Evolutionary conservation across 139 green algal species (phyloP).

Genomic region (Chlamydomonas sphaeroides): DNA sequence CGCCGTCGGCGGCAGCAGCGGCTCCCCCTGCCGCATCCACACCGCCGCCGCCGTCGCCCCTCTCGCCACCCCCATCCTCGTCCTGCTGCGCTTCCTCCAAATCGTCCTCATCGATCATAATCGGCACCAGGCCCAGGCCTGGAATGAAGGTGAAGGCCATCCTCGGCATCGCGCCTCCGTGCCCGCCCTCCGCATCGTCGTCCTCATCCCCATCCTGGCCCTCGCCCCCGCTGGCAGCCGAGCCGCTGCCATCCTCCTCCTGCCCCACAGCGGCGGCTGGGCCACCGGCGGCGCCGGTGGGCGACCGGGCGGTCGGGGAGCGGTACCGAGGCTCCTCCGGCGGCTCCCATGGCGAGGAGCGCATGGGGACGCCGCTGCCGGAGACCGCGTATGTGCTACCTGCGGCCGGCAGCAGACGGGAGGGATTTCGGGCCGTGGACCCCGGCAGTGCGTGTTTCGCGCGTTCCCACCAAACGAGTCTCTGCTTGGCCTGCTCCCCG

Average conservation of each 20-base stretch:
- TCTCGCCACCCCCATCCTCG: background rate
- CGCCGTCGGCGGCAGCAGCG: background rate
- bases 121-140: constrained; percentile 15
- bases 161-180: background rate
- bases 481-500: too few species aligned
- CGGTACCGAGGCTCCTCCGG: background rate
- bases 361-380: constrained; percentile 35
- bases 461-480: too few species aligned
- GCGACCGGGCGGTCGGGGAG: too few species aligned
- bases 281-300: too few species aligned
- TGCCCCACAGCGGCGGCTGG: background rate
- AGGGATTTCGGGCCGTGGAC: too few species aligned
- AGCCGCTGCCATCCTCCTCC: background rate
- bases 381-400: constrained; percentile 16
- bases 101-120: background rate
- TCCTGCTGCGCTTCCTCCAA: background rate
- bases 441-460: too few species aligned
- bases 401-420: too few species aligned
- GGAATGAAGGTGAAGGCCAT: constrained; percentile 32
- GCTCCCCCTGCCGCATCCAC: background rate
- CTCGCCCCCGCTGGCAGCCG: too few species aligned
- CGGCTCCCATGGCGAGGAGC: background rate
- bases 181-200: background rate
- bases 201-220: background rate
- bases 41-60: background rate